phyloP scores from a whole-genome alignment of 2,329 filamentous ascomycete species.

The Alternaria novae-zelandiae region DNA sequence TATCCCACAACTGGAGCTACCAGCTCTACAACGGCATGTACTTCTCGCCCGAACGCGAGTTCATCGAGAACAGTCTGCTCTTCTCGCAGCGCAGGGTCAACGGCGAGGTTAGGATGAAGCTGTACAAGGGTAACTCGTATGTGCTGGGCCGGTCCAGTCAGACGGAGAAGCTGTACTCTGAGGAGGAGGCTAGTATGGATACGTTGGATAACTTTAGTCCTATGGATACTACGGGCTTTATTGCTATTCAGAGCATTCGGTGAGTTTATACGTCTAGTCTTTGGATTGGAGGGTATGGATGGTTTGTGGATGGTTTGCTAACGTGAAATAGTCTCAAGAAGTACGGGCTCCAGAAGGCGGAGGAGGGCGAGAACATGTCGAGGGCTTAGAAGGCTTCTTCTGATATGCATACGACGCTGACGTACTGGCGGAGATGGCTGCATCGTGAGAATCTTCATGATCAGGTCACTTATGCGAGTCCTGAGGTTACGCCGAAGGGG shows the following conservation, averaged over 20 bases:
- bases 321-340: conserved; percentile 46
- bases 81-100: conserved; percentile 51
- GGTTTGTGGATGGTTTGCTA: neutral
- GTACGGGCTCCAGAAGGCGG: conserved; percentile 47
- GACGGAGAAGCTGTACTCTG: conserved; percentile 74
- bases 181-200: conserved; percentile 72
- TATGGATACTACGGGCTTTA: conserved; percentile 70
- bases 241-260: conserved; percentile 71
- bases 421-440: neutral
- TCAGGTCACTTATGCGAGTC: neutral
- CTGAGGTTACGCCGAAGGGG: neutral
- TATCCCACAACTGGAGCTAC: conserved; percentile 59
- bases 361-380: conserved; percentile 42
- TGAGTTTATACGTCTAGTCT: neutral
- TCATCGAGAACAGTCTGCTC: conserved; percentile 66
- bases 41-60: conserved; percentile 75
- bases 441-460: neutral
- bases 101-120: conserved; percentile 63
- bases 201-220: conserved; percentile 72
- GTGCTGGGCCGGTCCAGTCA: conserved; percentile 65
- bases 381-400: conserved; percentile 19
- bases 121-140: conserved; percentile 71
- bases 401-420: neutral
- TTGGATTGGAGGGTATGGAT: too few species aligned
- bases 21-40: conserved; percentile 67